Conservation (phyloP, 495 filamentous ascomycete species). For the Lasiosphaeris hirsuta region DNA sequence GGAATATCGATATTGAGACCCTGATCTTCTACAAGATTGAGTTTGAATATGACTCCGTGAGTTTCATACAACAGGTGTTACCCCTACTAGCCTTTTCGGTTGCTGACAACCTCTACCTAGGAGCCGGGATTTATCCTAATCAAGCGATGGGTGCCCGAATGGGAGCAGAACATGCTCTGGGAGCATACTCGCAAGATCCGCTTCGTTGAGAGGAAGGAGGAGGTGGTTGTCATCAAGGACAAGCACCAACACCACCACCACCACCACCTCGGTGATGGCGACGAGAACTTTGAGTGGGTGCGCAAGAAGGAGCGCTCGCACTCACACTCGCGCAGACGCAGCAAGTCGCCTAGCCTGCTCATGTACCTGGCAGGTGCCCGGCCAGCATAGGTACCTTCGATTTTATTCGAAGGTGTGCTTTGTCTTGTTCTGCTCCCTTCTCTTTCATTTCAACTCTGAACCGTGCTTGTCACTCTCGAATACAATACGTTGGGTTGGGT, state of each 20-base stretch:
- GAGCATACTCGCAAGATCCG: slow-evolving; percentile 64
- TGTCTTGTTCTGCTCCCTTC: background rate
- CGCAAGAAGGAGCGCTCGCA: slow-evolving; percentile 54
- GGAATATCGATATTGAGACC: slow-evolving; percentile 56
- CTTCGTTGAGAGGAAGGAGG: slow-evolving; percentile 37
- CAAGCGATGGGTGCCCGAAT: slow-evolving; percentile 70
- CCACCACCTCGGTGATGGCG: slow-evolving; percentile 49
- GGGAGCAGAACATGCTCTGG: slow-evolving; percentile 70
- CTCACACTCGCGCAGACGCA: slow-evolving; percentile 29
- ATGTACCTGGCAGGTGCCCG: slow-evolving; percentile 47
- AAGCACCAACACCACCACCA: slow-evolving; percentile 43
- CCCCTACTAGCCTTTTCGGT: background rate
- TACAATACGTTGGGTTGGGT: too few relatives aligned
- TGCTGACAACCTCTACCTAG: slow-evolving; percentile 34
- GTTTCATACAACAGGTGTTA: slow-evolving; percentile 12
- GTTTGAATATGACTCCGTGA: slow-evolving; percentile 50
- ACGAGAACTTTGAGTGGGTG: slow-evolving; percentile 52
- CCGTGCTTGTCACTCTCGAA: background rate
- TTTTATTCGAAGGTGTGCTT: background rate
- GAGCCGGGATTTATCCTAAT: slow-evolving; percentile 72
- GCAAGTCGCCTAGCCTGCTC: slow-evolving; percentile 46
- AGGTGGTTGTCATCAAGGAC: slow-evolving; percentile 35
- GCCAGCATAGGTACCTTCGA: slow-evolving; percentile 26
- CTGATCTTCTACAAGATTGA: slow-evolving; percentile 48
- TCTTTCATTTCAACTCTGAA: background rate